Evolutionary conservation across 306 rosid genomes (phyloP), one percentile per base, ranked within the genome.

Genomic region (Mucuna pruriens): DNA sequence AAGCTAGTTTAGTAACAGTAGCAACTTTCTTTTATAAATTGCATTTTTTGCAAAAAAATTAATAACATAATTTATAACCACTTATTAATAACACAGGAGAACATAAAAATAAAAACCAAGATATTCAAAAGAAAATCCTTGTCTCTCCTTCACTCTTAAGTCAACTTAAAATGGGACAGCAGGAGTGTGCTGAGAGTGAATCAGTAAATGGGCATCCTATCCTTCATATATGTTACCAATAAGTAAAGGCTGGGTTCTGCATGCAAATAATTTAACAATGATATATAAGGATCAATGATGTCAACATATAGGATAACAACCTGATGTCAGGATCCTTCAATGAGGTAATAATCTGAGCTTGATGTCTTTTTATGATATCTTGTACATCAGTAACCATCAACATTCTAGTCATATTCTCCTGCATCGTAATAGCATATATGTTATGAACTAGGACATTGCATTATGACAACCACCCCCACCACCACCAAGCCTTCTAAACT

Each of bases 371-470:
- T 80, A 93, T 96, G 76, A 93, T 92, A 88, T 96, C 99, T 93
- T 96, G 99, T 86, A 96, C 94, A 82, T 96, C 99, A 39, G 98
- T 90, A 48, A 96, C 99, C 99, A 96, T 87, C 88, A 96, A 85
- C 99, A 96, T 96, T 84, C 99, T 89, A 57, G 94, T 85, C 99
- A 96, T 96, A 82, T 96, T 96, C 89, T 96, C 98, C 99, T 96
- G 91, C 92, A 90, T 58, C 79, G 13, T 25, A 86, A 77, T 26
- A 84, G 62, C 74, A 77, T 64, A 39, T 45, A 75, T 70, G 62
- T 74, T 71, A 87, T 36, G 66, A 84, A 72, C 80, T 40, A 49
- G 60, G 26, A 80, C 58, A 55, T 71, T 23, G 69, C 79, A 68
- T 44, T 79, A 54, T n/a, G 61, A 58, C 29, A 69, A 36, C 64